Evolutionary conservation across 306 rosid species (phyloP), one percentile per base, ranked within the genome.

Genomic region (Ziziphus jujuba): DNA sequence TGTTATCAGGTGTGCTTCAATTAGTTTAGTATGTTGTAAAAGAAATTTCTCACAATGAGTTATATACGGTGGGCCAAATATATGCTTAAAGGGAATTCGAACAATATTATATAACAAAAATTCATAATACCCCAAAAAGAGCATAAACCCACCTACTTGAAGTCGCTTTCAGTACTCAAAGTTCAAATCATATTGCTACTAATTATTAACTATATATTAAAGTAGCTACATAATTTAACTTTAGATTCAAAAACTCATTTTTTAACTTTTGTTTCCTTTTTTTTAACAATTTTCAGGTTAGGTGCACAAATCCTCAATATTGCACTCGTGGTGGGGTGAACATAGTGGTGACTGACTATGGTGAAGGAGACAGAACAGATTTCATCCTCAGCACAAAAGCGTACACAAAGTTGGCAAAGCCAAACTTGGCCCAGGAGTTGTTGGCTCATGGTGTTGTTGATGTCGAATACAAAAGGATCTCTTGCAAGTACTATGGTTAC

Each of bases 1-100:
- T 92, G 98, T 63, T 92, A 92, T 57, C 93, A 87, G 84, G 96
- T 87, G 56, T n/a, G 20, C n/a, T 17, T 50, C 20, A 6, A 17
- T 2, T 16, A 3, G 8, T 5, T 19, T 49, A 15, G 2, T 13
- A 49, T 49, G 7, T 50, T 14, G 5, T 17, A 50, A 20, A n/a
- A 50, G 6, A 6, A 50, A 50, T 13, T 47, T 13, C 17, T 48
- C 3, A 48, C 13, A 1, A 13, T 4, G 16, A n/a, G 7, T 1
- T 49, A 0, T 44, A 8, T 2, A 44, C 16, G 21, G 6, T 20
- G 22, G 20, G 55, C n/a, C 7, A 7, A 28, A 40, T 40, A 2
- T 49, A 50, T 19, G 10, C 20, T 7, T 50, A 15, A 49, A 5
- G 16, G 19, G 15, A 16, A 50, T 17, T 16, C 17, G 9, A n/a